These are phyloP conservation scores for Radiomyces spectabilis DNA, from an alignment of 192 early-diverging fungal genomes.

Conservation along the genomic window DNA sequence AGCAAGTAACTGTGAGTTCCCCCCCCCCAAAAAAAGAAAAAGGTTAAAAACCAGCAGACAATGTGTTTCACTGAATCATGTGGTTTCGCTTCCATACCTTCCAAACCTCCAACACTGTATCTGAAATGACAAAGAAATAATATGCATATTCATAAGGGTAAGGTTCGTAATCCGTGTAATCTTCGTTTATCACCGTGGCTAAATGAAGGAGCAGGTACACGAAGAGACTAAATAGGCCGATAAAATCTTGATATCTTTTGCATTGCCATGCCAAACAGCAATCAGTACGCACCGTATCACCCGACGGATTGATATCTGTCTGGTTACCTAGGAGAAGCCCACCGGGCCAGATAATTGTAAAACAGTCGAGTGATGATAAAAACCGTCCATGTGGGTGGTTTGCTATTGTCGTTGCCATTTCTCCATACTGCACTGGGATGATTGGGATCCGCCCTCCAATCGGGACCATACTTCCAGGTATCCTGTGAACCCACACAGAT, in stretches of 20 bases:
- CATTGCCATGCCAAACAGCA: too few species aligned
- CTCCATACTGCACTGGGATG: conserved; percentile 14
- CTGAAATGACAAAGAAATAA: conserved; percentile 12
- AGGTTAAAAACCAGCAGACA: too few species aligned
- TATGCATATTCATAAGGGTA: conserved; percentile 16
- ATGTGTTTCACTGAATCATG: too few species aligned
- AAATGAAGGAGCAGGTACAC: conserved; percentile 13
- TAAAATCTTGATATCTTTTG: conserved; percentile 10
- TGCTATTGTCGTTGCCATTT: not conserved
- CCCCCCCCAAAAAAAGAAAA: too few species aligned
- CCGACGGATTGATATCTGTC: too few species aligned
- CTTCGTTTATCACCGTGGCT: conserved; percentile 1
- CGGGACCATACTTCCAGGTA: conserved; percentile 14
- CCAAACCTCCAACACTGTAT: conserved; percentile 10
- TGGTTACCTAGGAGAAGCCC: conserved; percentile 1
- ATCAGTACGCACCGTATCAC: too few species aligned
- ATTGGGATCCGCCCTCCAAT: conserved; percentile 5
- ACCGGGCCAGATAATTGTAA: conserved; percentile 1
- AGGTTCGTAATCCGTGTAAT: conserved; percentile 4
- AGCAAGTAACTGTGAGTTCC: not conserved
- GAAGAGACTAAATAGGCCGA: conserved; percentile 2
- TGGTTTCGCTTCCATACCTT: too few species aligned
- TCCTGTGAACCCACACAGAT: too few species aligned
- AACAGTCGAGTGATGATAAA: too few species aligned
- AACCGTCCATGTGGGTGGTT: not conserved